Evolutionary conservation across 441 rosid genomes (phyloP).

Genomic region (Isatis lusitanica): DNA sequence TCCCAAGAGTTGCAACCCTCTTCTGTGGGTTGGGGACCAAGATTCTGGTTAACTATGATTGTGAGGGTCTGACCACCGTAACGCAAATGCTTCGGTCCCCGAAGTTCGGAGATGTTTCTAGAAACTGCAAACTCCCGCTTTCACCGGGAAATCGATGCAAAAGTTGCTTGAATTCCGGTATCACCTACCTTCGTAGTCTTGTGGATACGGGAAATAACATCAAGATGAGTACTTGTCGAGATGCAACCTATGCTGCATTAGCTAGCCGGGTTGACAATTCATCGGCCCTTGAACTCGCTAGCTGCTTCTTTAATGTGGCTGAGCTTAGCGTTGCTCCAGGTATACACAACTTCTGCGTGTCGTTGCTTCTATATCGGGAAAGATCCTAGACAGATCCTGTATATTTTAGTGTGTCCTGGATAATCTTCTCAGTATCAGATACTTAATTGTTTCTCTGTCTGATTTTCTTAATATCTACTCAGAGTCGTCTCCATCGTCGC

Average conservation of each 20-base stretch:
- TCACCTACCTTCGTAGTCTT: conserved; percentile 65
- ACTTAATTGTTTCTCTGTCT: background rate
- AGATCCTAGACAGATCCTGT: background rate
- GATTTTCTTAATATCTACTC: conserved; percentile 38
- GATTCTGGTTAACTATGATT: conserved; percentile 73
- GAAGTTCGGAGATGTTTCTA: conserved; percentile 55
- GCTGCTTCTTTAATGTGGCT: conserved; percentile 82
- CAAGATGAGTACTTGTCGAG: conserved; percentile 83
- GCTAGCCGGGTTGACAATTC: conserved; percentile 68
- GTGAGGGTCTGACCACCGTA: conserved; percentile 70
- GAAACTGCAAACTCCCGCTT: conserved; percentile 64
- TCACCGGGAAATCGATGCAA: conserved; percentile 54
- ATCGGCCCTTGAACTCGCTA: conserved; percentile 64
- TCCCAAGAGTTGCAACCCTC: conserved; percentile 69
- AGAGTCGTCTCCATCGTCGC: conserved; percentile 48
- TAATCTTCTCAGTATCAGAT: background rate
- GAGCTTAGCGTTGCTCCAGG: conserved; percentile 60
- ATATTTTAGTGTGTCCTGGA: conserved; percentile 1
- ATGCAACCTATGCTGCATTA: conserved; percentile 78
- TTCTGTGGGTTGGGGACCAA: conserved; percentile 89
- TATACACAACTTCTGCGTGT: conserved; percentile 16
- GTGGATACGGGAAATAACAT: conserved; percentile 60
- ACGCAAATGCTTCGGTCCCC: conserved; percentile 77
- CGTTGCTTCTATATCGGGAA: conserved; percentile 12
- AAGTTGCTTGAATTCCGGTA: conserved; percentile 78